Base-by-base conservation (phyloP, 306 rosid genomes). In the Cicer arietinum region DNA sequence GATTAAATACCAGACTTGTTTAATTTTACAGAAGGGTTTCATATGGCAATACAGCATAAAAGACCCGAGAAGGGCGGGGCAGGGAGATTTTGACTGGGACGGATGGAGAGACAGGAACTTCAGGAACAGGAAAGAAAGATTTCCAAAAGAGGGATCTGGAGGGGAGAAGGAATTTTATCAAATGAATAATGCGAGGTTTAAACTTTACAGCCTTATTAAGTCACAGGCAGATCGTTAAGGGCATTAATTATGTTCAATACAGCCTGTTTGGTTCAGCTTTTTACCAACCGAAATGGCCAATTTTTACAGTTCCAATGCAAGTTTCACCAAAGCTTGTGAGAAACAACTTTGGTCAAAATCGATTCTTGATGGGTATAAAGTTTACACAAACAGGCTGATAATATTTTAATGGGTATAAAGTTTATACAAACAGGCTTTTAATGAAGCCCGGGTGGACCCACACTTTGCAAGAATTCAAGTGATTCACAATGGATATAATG, bases 241-340 rank as follows among this genome's bases (percentile, higher is more conserved):
- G 30, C 48, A 14, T 14, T 47, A 44, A 56, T 46, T n/a, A 64
- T 14, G 53, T 3, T 22, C 74, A 12, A 56, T 42, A 59, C 65
- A 59, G 43, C 45, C 10, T 61, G 67, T 61, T 13, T 61, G 67
- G 46, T 61, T 61, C 37, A 61, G 44, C 67, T 13, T 61, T 37
- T 61, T 61, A 5, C 45, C 67, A 60, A 37, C 10, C 2, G 44
- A 35, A 60, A 35, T n/a, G 18, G 1, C 44, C 39, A 60, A 16
- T 16, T 13, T 60, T 60, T 60, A 13, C 18, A 35, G 20, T 37
- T 30, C 43, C 67, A 37, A 35, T 35, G 45, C 20, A 60, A 1
- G 67, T 61, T 13, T 37, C 20, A 7, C 67, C 67, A 61, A 61
- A 60, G 65, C 65, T 37, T 60, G 67, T 60, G 45, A 60, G 67